These are phyloP conservation scores for Biscogniauxia sp. DNA, from an alignment of 2,329 filamentous ascomycete species.

Conservation along the genomic window DNA sequence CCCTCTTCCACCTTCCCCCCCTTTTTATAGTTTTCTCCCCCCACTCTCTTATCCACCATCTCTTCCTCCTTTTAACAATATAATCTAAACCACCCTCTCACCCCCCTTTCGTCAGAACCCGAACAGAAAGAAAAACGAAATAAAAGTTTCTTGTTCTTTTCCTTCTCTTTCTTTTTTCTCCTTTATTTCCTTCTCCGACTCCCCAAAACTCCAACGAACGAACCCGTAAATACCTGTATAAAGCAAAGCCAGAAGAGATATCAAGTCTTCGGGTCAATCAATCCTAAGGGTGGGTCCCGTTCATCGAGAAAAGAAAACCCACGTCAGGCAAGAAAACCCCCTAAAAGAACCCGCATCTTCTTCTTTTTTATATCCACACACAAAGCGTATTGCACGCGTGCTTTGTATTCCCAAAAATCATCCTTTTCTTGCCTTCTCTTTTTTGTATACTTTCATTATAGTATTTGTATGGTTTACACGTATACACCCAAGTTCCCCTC, in stretches of 20 bases:
- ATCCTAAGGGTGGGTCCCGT: too few species aligned
- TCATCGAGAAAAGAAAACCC: background rate
- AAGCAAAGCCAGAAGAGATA: background rate
- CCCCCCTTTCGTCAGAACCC: too few species aligned
- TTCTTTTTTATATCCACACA: background rate
- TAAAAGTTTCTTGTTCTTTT: too few species aligned
- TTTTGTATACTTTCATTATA: background rate
- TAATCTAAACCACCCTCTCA: too few species aligned
- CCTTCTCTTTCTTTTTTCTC: background rate
- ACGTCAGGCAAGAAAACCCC: background rate
- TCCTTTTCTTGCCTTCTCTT: background rate
- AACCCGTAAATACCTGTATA: background rate
- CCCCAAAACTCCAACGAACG: background rate
- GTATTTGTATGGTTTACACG: background rate
- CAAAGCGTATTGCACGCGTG: background rate
- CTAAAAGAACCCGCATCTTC: background rate
- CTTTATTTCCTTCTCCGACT: background rate
- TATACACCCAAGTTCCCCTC: background rate
- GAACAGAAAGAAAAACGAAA: too few species aligned
- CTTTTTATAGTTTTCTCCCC: background rate
- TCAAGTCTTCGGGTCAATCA: background rate
- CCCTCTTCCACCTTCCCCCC: background rate
- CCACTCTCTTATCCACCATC: too few species aligned
- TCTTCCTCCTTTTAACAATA: too few species aligned
- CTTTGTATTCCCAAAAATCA: background rate